Base-by-base conservation (phyloP, 768 basidiomycete species). In the Astraeus odoratus region DNA sequence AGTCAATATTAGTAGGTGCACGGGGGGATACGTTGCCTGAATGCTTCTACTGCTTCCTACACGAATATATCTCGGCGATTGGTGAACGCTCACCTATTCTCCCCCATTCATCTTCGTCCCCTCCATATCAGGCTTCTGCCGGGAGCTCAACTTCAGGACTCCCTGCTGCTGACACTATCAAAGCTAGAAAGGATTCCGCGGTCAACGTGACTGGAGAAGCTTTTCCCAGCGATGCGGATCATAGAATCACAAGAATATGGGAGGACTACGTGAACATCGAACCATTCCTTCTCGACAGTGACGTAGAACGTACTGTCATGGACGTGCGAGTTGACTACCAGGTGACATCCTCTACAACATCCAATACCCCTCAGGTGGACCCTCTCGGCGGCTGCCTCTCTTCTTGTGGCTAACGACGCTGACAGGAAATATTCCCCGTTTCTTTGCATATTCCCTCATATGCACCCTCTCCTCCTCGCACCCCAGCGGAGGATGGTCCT, bases 1-100 rank as follows among this genome's bases (percentile, higher is more conserved):
- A 89, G 56, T 75, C 74, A 2, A 68, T 92, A 6, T 69, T 98
- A 30, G 78, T 86, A 22, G 78, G 72, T 1, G 85, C 81, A 3
- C 77, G 90, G 36, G 87, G 81, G 0, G 74, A 75, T 8, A 82
- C 94, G 38, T 87, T 98, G 51, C 93, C 95, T 0, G 91, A 94
- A 55, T 81, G 80, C 24, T 98, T 98, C 65, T 97, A 96, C 66
- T 86, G 91, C 2, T 97, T 95, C 67, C 73, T 98, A 8, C 87
- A 94, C 60, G 87, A 86, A 54, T 97, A 96, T 53, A 77, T 89
- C 46, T 76, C 82, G 3, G 82, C 89, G 1, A 71, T 89, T 53
- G 86, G 86, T 59, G 86, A 91, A 49, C 68, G 80, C 10, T 70
- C 80, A 2, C 56, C 72, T 13, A 63, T 69, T 2, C 63, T 74